Evolutionary conservation across 169 alveolate genomes (phyloP).

Genomic region (Plasmodium sp.): DNA sequence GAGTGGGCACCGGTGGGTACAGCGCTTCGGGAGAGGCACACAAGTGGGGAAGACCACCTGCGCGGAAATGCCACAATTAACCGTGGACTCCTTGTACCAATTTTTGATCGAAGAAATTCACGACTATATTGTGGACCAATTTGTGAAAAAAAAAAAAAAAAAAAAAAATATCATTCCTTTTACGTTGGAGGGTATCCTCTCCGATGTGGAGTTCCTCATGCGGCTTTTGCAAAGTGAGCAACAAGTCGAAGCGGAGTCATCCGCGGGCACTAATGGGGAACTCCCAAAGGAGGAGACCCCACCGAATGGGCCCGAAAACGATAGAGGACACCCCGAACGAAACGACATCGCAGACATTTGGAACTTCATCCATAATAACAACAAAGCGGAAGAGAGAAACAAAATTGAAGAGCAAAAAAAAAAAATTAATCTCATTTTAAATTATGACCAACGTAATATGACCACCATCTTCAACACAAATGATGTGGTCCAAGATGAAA

Average conservation of each 20-base stretch:
- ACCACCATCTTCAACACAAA: constrained; percentile 20
- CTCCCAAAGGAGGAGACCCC: neutral
- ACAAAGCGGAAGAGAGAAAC: constrained; percentile 11
- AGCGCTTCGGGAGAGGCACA: neutral
- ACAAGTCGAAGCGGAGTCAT: neutral
- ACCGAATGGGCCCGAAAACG: neutral
- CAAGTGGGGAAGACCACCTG: neutral
- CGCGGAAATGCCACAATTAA: neutral
- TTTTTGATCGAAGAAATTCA: constrained; percentile 39
- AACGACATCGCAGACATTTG: constrained; percentile 38
- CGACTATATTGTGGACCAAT: constrained; percentile 23
- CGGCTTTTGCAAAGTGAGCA: neutral
- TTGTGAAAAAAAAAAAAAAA: constrained; percentile 42
- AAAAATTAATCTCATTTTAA: constrained; percentile 21
- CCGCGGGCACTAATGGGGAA: neutral
- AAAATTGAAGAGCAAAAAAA: constrained; percentile 43
- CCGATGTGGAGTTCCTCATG: constrained; percentile 1
- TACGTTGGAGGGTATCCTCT: constrained; percentile 1
- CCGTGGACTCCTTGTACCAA: neutral
- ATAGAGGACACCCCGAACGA: neutral
- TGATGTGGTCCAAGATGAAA: constrained; percentile 10
- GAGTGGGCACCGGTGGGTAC: neutral
- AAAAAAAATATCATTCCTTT: constrained; percentile 30
- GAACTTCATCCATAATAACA: constrained; percentile 41
- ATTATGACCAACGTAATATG: constrained; percentile 37